These are phyloP conservation scores for Petasospora rhodanensis DNA, from an alignment of 1,139 yeast genomes.

Conservation along the genomic window DNA sequence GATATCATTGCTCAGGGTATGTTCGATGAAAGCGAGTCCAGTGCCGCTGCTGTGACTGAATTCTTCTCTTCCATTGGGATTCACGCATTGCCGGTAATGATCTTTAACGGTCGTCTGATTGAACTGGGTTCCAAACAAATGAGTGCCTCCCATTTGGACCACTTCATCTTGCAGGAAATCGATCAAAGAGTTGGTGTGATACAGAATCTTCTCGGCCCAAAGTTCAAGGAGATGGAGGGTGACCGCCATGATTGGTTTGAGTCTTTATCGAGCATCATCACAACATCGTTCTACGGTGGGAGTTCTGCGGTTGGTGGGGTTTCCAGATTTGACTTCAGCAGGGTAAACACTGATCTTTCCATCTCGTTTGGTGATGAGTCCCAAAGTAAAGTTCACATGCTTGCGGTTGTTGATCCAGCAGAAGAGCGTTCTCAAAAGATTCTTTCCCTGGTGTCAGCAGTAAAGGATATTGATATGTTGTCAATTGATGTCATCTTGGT, in stretches of 20 bases:
- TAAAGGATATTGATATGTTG: slow-evolving; percentile 40
- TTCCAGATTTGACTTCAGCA: slow-evolving; percentile 38
- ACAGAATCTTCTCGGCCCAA: neutral
- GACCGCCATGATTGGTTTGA: slow-evolving; percentile 43
- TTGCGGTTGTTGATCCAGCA: slow-evolving; percentile 67
- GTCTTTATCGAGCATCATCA: slow-evolving; percentile 33
- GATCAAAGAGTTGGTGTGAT: slow-evolving; percentile 28
- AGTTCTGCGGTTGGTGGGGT: slow-evolving; percentile 25
- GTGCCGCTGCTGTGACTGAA: slow-evolving; percentile 1
- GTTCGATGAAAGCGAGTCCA: slow-evolving; percentile 9
- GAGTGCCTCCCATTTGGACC: slow-evolving; percentile 25
- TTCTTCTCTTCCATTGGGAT: slow-evolving; percentile 13
- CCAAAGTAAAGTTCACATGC: slow-evolving; percentile 41
- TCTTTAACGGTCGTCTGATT: slow-evolving; percentile 42
- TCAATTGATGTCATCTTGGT: slow-evolving; percentile 53
- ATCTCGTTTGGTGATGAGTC: slow-evolving; percentile 23
- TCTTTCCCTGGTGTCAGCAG: slow-evolving; percentile 44
- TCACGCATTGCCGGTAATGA: slow-evolving; percentile 9
- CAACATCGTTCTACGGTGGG: slow-evolving; percentile 40
- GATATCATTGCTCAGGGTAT: slow-evolving; percentile 11
- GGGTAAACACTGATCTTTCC: slow-evolving; percentile 26
- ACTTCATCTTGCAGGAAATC: slow-evolving; percentile 35
- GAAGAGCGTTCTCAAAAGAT: slow-evolving; percentile 64
- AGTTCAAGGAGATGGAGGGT: neutral
- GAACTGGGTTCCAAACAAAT: slow-evolving; percentile 29